Base-by-base conservation (phyloP, 202 grass and related monocot genomes). In the Hordeum pubiflorum region DNA sequence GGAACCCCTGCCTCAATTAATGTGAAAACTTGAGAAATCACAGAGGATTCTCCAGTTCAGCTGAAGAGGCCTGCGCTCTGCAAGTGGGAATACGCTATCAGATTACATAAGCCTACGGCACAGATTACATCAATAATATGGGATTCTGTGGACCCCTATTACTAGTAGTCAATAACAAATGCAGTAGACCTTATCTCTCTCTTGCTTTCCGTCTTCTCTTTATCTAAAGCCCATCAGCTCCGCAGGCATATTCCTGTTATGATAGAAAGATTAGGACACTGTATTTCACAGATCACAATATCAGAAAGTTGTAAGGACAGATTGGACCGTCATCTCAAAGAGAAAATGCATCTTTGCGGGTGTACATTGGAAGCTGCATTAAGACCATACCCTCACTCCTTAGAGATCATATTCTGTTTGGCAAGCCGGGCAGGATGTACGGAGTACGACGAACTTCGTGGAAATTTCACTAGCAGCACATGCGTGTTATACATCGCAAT, bases 181-280 rank as follows among this genome's bases (percentile, higher is more conserved):
- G 79, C 55, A 74, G 54, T 79, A 69, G 56, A 61, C 67, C 79
- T 86, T 86, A 86, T 89, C 87, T 82, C 43, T 74, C 68, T 33
- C 20, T n/a, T 27, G 0, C 78, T 77, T 89, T 86, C 66, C 58
- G 22, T 10, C 21, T 43, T 50, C 86, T 69, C 79, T 82, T 86
- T 86, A 82, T 61, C 21, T 82, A 50, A 67, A 82, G 74, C 13
- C 46, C 65, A 72, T 85, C 87, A 74, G 36, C 24, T 62, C 65
- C 18, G 32, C 38, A 74, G 67, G 63, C 52, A 82, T 78, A 85
- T 85, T 77, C 78, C 74, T 72, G 72, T 48, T 32, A 74, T 82
- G 73, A 78, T 59, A 82, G 80, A 66, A 82, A 85, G 67, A 82
- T 82, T 74, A 82, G 74, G 74, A 54, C 59, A 46, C 24, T 74